Conservation (phyloP, 2,329 filamentous ascomycete species). For the Cercospora sp. region DNA sequence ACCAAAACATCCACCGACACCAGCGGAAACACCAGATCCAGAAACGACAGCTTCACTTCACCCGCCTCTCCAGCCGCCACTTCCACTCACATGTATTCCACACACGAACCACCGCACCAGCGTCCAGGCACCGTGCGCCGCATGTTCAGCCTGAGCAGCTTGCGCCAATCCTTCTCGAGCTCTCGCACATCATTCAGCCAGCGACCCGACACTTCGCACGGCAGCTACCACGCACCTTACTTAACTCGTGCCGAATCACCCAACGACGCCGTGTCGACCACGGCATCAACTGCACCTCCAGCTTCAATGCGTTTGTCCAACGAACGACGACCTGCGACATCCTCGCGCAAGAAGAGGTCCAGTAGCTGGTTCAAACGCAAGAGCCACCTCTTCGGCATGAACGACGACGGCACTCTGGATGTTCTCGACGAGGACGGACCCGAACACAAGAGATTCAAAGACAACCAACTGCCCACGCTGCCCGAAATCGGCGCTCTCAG, state of each 20-base stretch:
- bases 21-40: constrained; percentile 22
- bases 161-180: constrained; percentile 41
- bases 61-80: constrained; percentile 21
- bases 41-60: constrained; percentile 32
- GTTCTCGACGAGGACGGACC: constrained; percentile 32
- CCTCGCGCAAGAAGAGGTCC: constrained; percentile 33
- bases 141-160: constrained; percentile 37
- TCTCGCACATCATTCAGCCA: constrained; percentile 37
- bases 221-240: constrained; percentile 22
- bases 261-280: constrained; percentile 27
- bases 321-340: constrained; percentile 13
- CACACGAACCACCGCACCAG: constrained; percentile 17
- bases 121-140: constrained; percentile 34
- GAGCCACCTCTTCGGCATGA: constrained; percentile 37
- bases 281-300: constrained; percentile 21
- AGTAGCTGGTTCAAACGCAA: constrained; percentile 42
- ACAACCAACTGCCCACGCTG: constrained; percentile 29
- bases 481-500: constrained; percentile 34
- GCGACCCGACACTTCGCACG: constrained; percentile 24
- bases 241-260: constrained; percentile 25
- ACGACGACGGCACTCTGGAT: constrained; percentile 30
- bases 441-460: constrained; percentile 32
- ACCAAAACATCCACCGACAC: constrained; percentile 17
- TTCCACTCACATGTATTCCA: constrained; percentile 12
- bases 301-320: constrained; percentile 17